phyloP scores from a whole-genome alignment of 108 stramenopile species.

The Skeletonema costatum region DNA sequence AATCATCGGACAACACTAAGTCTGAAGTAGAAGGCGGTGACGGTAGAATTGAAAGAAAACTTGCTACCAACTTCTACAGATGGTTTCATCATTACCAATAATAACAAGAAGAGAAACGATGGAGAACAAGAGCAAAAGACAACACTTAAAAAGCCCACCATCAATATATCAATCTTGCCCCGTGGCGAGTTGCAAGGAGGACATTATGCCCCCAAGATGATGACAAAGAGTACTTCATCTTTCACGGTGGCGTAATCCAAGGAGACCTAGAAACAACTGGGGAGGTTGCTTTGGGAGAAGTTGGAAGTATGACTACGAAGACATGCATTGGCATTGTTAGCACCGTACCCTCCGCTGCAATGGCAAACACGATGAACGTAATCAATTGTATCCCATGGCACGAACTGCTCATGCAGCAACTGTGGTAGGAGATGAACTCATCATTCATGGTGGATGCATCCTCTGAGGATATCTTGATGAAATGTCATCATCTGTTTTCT shows the following conservation, averaged over 20 bases:
- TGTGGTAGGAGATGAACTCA: conserved; percentile 35
- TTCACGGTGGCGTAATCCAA: conserved; percentile 43
- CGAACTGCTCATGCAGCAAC: conserved; percentile 47
- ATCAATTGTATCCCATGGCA: conserved; percentile 29
- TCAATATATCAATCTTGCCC: conserved; percentile 9
- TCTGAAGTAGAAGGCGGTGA: background rate
- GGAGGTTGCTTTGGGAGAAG: conserved; percentile 35
- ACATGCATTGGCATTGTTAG: conserved; percentile 23
- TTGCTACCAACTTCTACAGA: background rate
- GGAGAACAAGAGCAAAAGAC: background rate
- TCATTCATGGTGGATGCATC: conserved; percentile 46
- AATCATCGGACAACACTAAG: background rate
- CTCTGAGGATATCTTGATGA: conserved; percentile 4
- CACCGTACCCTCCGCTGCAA: conserved; percentile 38
- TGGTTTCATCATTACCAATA: background rate
- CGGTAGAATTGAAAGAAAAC: no score
- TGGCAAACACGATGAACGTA: conserved; percentile 39
- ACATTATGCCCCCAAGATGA: conserved; percentile 9
- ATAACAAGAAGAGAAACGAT: background rate
- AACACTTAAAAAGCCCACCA: background rate
- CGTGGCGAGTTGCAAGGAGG: conserved; percentile 51
- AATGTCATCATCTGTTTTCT: conserved; percentile 2
- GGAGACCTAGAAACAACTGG: background rate
- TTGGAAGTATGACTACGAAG: conserved; percentile 53
- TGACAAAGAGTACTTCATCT: conserved; percentile 29